A percentile compares a stretch with the other conserved stretches of the same genome.
These are phyloP conservation scores for Daedaleopsis sinensis DNA, from an alignment of 768 basidiomycete genomes.

Conservation along the genomic window DNA sequence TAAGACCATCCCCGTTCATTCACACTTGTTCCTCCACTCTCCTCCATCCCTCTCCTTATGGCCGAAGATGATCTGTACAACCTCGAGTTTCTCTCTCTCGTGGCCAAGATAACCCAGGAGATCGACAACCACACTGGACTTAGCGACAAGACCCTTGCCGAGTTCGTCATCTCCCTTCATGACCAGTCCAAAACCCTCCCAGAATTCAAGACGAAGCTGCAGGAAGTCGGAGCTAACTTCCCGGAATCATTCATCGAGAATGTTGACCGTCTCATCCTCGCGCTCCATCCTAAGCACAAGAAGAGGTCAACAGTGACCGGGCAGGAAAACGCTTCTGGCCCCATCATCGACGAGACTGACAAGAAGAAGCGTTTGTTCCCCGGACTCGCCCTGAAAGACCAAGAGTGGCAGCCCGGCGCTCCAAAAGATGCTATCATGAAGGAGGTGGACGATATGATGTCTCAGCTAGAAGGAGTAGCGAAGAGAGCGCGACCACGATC, in stretches of 20 bases:
- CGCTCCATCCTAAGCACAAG: slow-evolving; percentile 95
- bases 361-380: slow-evolving; percentile 88
- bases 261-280: slow-evolving; percentile 92
- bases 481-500: slow-evolving; percentile 57
- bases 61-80: slow-evolving; percentile 81
- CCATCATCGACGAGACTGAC: slow-evolving; percentile 59
- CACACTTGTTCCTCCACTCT: slow-evolving; percentile 4
- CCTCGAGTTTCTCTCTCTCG: slow-evolving; percentile 90
- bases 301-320: slow-evolving; percentile 44
- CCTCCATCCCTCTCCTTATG: slow-evolving; percentile 41
- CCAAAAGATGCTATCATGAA: slow-evolving; percentile 82
- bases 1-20: too few species aligned
- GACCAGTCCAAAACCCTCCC: slow-evolving; percentile 76
- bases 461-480: slow-evolving; percentile 67
- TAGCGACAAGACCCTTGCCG: slow-evolving; percentile 91
- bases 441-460: slow-evolving; percentile 91
- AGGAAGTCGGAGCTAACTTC: slow-evolving; percentile 78
- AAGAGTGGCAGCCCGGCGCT: slow-evolving; percentile 60
- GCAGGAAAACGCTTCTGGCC: slow-evolving; percentile 34
- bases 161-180: slow-evolving; percentile 92
- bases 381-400: slow-evolving; percentile 81
- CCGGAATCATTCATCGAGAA: slow-evolving; percentile 90
- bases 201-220: slow-evolving; percentile 82
- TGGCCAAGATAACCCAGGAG: slow-evolving; percentile 91
- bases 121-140: slow-evolving; percentile 84